Conservation (phyloP, 1,139 yeast species). For the Geotrichum macrosporum region DNA sequence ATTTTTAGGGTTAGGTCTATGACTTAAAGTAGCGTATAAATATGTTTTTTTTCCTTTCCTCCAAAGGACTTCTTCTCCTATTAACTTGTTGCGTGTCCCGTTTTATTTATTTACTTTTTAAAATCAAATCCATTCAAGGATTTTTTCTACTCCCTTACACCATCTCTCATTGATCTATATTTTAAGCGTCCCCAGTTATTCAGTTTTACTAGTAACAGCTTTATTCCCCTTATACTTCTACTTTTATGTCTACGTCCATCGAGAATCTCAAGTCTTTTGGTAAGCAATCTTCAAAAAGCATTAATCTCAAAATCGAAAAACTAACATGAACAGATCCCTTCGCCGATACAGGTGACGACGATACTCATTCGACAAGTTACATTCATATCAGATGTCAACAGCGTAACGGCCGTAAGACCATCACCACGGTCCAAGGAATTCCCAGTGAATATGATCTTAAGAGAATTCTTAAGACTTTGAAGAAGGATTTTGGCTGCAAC, state of each 20-base stretch:
- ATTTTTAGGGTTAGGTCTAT: too few relatives aligned
- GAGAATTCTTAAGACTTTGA: slow-evolving; percentile 86
- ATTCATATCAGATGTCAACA: slow-evolving; percentile 99
- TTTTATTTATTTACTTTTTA: not conserved
- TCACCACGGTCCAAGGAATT: slow-evolving; percentile 97
- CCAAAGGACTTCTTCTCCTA: not conserved
- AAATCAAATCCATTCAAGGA: slow-evolving; percentile 2
- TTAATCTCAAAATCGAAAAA: too few relatives aligned
- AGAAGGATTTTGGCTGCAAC: slow-evolving; percentile 98
- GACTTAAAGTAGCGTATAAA: too few relatives aligned
- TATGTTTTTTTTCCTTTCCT: not conserved
- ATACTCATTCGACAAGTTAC: slow-evolving; percentile 90
- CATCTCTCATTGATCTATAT: slow-evolving; percentile 1
- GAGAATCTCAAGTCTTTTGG: slow-evolving; percentile 95
- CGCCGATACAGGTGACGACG: slow-evolving; percentile 99
- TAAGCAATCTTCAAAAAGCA: too few relatives aligned
- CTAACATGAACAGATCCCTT: slow-evolving; percentile 65
- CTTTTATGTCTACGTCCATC: slow-evolving; percentile 59
- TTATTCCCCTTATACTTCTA: slow-evolving; percentile 4
- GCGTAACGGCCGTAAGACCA: slow-evolving; percentile 98
- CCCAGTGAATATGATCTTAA: slow-evolving; percentile 93
- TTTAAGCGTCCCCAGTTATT: slow-evolving; percentile 1
- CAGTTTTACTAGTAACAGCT: not conserved
- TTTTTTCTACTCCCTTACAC: slow-evolving; percentile 9
- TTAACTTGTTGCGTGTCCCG: slow-evolving; percentile 4